Base-by-base conservation (phyloP, 1,139 yeast genomes). In the Lodderomyces pseudojiufengensis region DNA sequence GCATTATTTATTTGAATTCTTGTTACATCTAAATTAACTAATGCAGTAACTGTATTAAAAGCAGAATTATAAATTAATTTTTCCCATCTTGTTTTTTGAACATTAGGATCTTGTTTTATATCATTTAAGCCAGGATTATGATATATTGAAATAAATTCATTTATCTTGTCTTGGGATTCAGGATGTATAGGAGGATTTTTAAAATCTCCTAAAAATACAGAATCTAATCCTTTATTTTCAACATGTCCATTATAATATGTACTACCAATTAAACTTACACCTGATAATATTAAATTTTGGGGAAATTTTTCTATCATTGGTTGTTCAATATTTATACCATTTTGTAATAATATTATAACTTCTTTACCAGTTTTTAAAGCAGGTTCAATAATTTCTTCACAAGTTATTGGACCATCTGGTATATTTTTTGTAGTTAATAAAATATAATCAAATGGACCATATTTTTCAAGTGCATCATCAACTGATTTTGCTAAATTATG, bases 241-340 rank as follows among this genome's bases (percentile, higher is more conserved):
- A 84, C 66, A 5, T 57, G 59, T 25, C 80, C 80, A 39, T 73
- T 64, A 42, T 63, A 67, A 48, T 79, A 76, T 29, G 78, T 73
- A 2, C 87, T 78, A 9, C 83, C 80, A 45, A 83, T 79, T 69
- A 80, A 73, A 2, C 83, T 70, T 7, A 82, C 83, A 9, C 88
- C 92, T 35, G 85, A 76, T 15, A 85, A 61, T 5, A 82, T 72
- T 12, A 76, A 57, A 35, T 75, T 74, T 0, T 65, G 57, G 6
- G 94, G 92, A 51, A 69, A 83, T 31, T 67, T 62, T 36, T 67
- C 63, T 31, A 77, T 66, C 47, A 80, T 70, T 2, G 84, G 76
- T 37, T 62, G 63, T 52, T 85, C 95, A 42, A 83, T 81, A 27
- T 80, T 88, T 40, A 82, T 65, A 3, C 95, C 95, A 50, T 84